These are phyloP conservation scores for Fusarium sp. DNA, from an alignment of 2,329 filamentous ascomycete genomes.

Conservation along the genomic window DNA sequence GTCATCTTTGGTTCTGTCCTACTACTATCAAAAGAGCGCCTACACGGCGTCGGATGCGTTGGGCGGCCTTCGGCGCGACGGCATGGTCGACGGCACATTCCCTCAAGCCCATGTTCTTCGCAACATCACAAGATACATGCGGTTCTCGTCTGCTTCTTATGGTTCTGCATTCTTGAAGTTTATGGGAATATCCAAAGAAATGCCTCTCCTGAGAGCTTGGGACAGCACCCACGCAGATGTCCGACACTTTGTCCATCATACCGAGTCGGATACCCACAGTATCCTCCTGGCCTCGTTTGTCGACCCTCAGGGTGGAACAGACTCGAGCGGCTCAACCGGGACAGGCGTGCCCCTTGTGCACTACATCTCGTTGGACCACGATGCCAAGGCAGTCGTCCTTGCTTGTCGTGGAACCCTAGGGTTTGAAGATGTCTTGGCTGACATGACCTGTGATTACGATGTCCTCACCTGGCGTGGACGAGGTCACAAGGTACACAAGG, in stretches of 20 bases:
- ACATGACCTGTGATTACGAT: constrained; percentile 81
- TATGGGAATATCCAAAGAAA: constrained; percentile 69
- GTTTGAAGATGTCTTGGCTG: constrained; percentile 79
- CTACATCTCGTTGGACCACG: constrained; percentile 78
- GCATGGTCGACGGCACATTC: constrained; percentile 69
- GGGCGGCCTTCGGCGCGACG: constrained; percentile 62
- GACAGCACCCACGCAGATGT: constrained; percentile 70
- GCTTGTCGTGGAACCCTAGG: constrained; percentile 78
- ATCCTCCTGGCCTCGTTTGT: constrained; percentile 78
- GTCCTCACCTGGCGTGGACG: constrained; percentile 72
- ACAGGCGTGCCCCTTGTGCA: constrained; percentile 78
- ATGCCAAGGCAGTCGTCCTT: constrained; percentile 78
- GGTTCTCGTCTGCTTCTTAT: constrained; percentile 75
- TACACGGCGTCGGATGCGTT: constrained; percentile 63
- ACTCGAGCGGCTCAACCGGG: constrained; percentile 72
- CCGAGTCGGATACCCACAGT: constrained; percentile 66
- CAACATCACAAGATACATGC: constrained; percentile 74
- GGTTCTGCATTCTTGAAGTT: constrained; percentile 72
- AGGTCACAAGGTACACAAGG: constrained; percentile 78
- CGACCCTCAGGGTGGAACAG: constrained; percentile 75
- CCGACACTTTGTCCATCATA: constrained; percentile 73
- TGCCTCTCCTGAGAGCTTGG: constrained; percentile 55
- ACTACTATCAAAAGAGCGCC: constrained; percentile 60
- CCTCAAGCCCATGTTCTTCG: constrained; percentile 69
- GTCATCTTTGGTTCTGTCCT: constrained; percentile 63